phyloP scores from a whole-genome alignment of 345 rosid species.

The Fremontodendron californicum region DNA sequence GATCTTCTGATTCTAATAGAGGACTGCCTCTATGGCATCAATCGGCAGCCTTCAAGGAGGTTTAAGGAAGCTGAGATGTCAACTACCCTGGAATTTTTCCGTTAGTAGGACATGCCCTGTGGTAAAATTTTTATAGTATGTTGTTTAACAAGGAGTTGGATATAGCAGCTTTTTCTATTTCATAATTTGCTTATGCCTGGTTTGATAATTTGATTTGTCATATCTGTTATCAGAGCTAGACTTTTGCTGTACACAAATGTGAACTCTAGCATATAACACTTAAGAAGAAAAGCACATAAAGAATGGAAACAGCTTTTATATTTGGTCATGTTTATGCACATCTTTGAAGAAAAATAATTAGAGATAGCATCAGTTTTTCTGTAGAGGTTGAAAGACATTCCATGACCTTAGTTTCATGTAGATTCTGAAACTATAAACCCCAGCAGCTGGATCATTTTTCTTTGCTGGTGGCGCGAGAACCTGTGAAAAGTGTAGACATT shows the following conservation, averaged over 20 bases:
- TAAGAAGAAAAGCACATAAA: neutral
- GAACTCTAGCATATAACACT: neutral
- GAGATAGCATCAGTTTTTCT: neutral
- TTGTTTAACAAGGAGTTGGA: neutral
- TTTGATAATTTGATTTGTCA: constrained; percentile 3
- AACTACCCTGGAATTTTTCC: neutral
- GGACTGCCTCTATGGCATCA: neutral
- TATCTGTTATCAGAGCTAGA: neutral
- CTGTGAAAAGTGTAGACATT: neutral
- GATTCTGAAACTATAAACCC: neutral
- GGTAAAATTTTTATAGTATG: neutral
- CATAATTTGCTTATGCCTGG: neutral
- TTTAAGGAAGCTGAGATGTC: neutral
- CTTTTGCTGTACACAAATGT: neutral
- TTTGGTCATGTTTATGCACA: neutral
- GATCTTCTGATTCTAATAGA: neutral
- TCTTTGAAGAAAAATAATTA: neutral
- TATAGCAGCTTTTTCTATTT: neutral
- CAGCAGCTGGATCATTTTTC: neutral
- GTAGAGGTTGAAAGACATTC: neutral
- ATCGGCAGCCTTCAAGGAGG: neutral
- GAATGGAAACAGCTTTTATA: neutral
- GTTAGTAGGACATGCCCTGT: neutral
- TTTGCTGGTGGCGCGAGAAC: neutral
- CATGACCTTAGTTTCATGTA: neutral